Base-by-base conservation (phyloP, 495 filamentous ascomycete genomes). In the Daldinia decipiens region DNA sequence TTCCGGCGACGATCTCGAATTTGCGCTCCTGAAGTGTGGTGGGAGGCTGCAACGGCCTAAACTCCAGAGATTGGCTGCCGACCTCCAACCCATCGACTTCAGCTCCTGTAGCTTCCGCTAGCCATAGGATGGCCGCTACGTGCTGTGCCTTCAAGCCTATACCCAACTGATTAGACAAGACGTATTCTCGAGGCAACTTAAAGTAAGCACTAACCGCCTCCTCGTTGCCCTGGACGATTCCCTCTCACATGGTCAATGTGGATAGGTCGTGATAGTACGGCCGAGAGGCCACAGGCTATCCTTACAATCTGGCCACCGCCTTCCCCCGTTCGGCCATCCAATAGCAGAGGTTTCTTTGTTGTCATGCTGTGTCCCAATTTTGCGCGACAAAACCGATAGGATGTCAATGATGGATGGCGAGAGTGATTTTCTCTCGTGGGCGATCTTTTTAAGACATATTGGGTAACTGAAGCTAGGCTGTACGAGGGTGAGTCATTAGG, bases 231-330 rank as follows among this genome's bases (percentile, higher is more conserved):
- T 59, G 74, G 75, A 36, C 93, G 82, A 53, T 91, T 93, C 19
- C 88, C 92, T 17, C 93, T 85, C 17, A 95, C 88, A 70, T 92
- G 74, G 31, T 85, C 80, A 51, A 97, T 88, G 45, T 83, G 82
- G 52, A 97, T 81, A 5, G 92, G 87, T 7, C 80, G 83, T 5
- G 83, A 79, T 7, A 89, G 90, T 5, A 96, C 81, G 0, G 91
- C 87, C 0, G 92, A 88, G 1, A 97, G 79, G 9, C 85, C 86
- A 32, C 92, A 78, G 1, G 92, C 91, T 47, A 92, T 84, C 51
- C 93, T 87, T 31, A 95, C 85, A 1, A 97, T 82, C 77, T 97
- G 93, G 8, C 93, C 93, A 32, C 93, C 93, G 39, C 93, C 93
- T 81, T 96, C 93, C 12, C 94, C 91, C 0, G 87, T 91, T 50